Evolutionary conservation across 805 yeast genomes (phyloP).

Genomic region (Pichia phayaonensis): DNA sequence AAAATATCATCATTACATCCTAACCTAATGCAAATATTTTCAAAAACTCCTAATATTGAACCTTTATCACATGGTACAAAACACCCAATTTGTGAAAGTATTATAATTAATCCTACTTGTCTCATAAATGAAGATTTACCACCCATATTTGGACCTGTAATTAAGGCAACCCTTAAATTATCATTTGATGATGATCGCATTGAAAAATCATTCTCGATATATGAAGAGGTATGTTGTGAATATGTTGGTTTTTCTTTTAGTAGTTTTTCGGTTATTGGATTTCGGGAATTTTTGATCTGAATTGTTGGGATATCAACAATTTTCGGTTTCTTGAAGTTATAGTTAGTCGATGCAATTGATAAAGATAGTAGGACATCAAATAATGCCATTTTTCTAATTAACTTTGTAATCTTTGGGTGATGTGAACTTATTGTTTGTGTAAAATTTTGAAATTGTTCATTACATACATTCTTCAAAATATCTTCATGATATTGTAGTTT

Average conservation of each 20-base stretch:
- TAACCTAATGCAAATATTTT: slow-evolving; percentile 47
- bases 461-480: slow-evolving; percentile 37
- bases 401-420: slow-evolving; percentile 32
- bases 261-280: slow-evolving; percentile 26
- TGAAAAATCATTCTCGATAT: slow-evolving; percentile 59
- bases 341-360: slow-evolving; percentile 47
- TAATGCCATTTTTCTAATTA: slow-evolving; percentile 42
- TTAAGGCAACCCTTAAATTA: slow-evolving; percentile 48
- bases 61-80: slow-evolving; percentile 62
- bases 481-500: slow-evolving; percentile 56
- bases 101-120: slow-evolving; percentile 60
- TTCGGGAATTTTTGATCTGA: slow-evolving; percentile 45
- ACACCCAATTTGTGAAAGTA: slow-evolving; percentile 74
- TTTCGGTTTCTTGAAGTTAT: slow-evolving; percentile 42
- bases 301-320: slow-evolving; percentile 42
- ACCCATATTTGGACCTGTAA: slow-evolving; percentile 88
- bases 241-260: slow-evolving; percentile 1
- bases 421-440: slow-evolving; percentile 32
- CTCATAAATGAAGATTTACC: slow-evolving; percentile 76
- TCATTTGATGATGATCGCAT: slow-evolving; percentile 29
- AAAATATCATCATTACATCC: slow-evolving; percentile 79
- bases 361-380: slow-evolving; percentile 66
- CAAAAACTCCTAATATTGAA: slow-evolving; percentile 52
- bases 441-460: slow-evolving; percentile 38
- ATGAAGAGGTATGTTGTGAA: slow-evolving; percentile 20